Base-by-base conservation (phyloP, 129 eudicot species). In the Cynara cardunculus region DNA sequence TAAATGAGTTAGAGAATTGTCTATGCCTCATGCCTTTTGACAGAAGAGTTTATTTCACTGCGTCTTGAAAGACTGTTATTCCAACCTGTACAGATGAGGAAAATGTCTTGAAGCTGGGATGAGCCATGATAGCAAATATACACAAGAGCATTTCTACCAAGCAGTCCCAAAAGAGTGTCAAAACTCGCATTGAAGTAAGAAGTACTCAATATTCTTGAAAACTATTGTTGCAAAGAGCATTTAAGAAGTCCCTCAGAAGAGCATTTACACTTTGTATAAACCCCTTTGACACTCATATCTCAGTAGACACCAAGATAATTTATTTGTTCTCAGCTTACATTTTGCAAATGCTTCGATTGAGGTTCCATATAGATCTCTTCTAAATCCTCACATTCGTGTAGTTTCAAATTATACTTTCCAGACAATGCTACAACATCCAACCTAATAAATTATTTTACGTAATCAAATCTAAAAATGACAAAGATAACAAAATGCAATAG, bases 21-120 rank as follows among this genome's bases (percentile, higher is more conserved):
- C 89, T 44, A 80, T 77, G 89, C 78, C 89, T 87, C 92, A 88
- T 88, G 64, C n/a, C 62, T 67, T 65, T 44, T 41, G 26, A 71
- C 71, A 82, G 41, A 49, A 35, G 31, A 39, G 65, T 59, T 34
- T 82, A 56, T 31, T 71, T 10, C 62, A 68, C 61, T 18, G 16
- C 46, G 70, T 32, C 56, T 24, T 24, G 21, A 24, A 56, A 79
- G 39, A 56, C 78, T 18, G 65, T 78, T 37, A 12, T 13, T 32
- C 44, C 64, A 81, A 53, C 87, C 91, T 82, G 88, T 80, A 88
- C 3, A 75, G 62, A 70, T n/a, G 31, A 77, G 76, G 7, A 18
- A 69, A 62, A 69, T 65, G 39, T 46, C 62, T 71, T 75, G 46
- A 30, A 74, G 56, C 46, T 80, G 69, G 37, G 67, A 67, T 46